Conservation (phyloP, 2,329 filamentous ascomycete genomes). For the Penicillium fuscoglaucum region DNA sequence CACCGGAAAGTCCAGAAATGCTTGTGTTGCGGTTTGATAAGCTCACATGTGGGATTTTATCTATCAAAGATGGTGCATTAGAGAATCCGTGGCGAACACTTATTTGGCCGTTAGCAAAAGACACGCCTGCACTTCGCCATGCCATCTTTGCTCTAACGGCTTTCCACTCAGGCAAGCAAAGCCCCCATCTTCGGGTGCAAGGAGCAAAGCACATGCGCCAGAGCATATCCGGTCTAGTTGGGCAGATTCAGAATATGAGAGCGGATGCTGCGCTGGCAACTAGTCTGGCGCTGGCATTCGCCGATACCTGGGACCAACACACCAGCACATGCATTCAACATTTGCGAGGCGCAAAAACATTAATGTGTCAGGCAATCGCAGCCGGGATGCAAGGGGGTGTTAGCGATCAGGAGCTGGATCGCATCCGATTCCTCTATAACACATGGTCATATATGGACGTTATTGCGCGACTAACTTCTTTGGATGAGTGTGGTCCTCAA, state of each 20-base stretch:
- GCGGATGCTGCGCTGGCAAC: slow-evolving; percentile 67
- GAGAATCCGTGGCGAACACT: slow-evolving; percentile 72
- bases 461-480: slow-evolving; percentile 65
- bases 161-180: slow-evolving; percentile 64
- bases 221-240: slow-evolving; percentile 60
- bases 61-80: slow-evolving; percentile 66
- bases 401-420: slow-evolving; percentile 51
- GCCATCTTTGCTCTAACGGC: slow-evolving; percentile 68
- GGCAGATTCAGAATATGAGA: slow-evolving; percentile 63
- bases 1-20: slow-evolving; percentile 58
- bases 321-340: slow-evolving; percentile 69
- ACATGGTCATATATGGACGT: slow-evolving; percentile 75
- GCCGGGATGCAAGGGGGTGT: slow-evolving; percentile 40
- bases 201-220: slow-evolving; percentile 70
- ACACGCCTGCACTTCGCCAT: slow-evolving; percentile 66
- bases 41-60: slow-evolving; percentile 69
- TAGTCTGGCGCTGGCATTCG: slow-evolving; percentile 67
- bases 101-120: slow-evolving; percentile 66
- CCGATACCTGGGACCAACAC: slow-evolving; percentile 70
- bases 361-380: slow-evolving; percentile 61
- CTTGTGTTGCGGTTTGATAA: slow-evolving; percentile 64
- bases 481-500: slow-evolving; percentile 58
- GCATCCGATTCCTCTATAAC: slow-evolving; percentile 68
- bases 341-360: slow-evolving; percentile 64
- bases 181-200: slow-evolving; percentile 57